Conservation (phyloP, 345 rosid species). For the Lenwebbia sp. region DNA sequence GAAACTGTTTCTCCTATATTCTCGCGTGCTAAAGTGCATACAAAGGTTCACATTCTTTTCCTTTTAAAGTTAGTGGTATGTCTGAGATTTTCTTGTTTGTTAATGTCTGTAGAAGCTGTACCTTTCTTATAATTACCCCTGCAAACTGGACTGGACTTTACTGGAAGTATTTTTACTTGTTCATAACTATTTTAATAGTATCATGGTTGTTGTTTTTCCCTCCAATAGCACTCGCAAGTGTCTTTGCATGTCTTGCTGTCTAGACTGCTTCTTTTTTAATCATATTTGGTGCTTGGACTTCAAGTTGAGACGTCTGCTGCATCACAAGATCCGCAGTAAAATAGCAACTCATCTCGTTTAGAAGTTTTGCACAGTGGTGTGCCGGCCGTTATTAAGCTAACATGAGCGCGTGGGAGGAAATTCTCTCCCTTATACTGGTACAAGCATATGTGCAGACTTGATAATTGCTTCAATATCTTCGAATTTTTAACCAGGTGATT, state of each 20-base stretch:
- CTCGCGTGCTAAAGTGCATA: slow-evolving; percentile 47
- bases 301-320: not conserved
- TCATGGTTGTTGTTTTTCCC: not conserved
- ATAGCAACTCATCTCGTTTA: not conserved
- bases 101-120: not conserved
- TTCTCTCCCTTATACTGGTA: not conserved
- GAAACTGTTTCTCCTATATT: slow-evolving; percentile 77
- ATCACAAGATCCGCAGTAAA: not conserved
- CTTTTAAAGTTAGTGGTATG: not conserved
- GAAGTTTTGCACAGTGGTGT: not conserved
- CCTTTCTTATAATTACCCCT: not conserved
- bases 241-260: not conserved
- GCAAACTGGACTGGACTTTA: not conserved
- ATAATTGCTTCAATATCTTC: not conserved
- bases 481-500: slow-evolving; percentile 43
- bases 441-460: not conserved
- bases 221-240: not conserved
- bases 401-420: not conserved
- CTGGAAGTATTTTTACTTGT: not conserved
- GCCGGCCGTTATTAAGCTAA: not conserved
- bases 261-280: not conserved
- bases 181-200: not conserved
- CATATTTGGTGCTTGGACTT: not conserved
- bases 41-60: slow-evolving; percentile 34
- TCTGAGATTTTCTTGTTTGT: not conserved